These are phyloP conservation scores for Rhynchospora tenuis DNA, from an alignment of 176 grass and related monocot genomes.

Conservation along the genomic window DNA sequence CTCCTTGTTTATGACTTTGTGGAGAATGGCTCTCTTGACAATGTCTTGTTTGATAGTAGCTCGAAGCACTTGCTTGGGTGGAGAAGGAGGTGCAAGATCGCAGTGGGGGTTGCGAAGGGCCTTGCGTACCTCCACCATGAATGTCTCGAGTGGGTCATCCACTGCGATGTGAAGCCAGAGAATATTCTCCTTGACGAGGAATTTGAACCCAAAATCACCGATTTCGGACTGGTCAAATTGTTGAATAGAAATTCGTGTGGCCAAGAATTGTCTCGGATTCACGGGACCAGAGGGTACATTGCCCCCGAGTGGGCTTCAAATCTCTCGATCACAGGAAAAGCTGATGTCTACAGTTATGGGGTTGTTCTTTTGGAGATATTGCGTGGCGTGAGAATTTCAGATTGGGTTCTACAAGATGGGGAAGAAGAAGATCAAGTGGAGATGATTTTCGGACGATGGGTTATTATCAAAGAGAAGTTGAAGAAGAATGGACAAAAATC, in stretches of 20 bases:
- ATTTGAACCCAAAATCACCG: constrained; percentile 47
- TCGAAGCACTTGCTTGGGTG: constrained; percentile 30
- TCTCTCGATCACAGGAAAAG: constrained; percentile 48
- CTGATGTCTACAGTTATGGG: constrained; percentile 46
- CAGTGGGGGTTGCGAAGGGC: constrained; percentile 41
- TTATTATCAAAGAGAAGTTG: constrained; percentile 30
- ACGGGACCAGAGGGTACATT: constrained; percentile 61
- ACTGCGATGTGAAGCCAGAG: constrained; percentile 61
- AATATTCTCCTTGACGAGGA: constrained; percentile 48
- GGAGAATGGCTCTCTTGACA: constrained; percentile 50
- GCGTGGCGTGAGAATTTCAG: constrained; percentile 32
- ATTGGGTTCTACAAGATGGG: constrained; percentile 5
- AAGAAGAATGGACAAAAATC: constrained; percentile 12
- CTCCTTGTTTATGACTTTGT: constrained; percentile 43
- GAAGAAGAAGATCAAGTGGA: constrained; percentile 15
- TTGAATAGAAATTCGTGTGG: background rate
- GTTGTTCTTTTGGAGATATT: constrained; percentile 54
- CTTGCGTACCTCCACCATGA: constrained; percentile 62
- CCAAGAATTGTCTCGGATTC: constrained; percentile 28
- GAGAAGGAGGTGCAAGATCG: constrained; percentile 43
- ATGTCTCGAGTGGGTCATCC: constrained; percentile 66
- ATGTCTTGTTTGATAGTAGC: constrained; percentile 20
- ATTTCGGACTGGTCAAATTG: constrained; percentile 58
- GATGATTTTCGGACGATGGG: constrained; percentile 6
- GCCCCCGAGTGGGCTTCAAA: constrained; percentile 53